These are phyloP conservation scores for Samsoniella hepiali DNA, from an alignment of 2,329 filamentous ascomycete genomes.

Conservation along the genomic window DNA sequence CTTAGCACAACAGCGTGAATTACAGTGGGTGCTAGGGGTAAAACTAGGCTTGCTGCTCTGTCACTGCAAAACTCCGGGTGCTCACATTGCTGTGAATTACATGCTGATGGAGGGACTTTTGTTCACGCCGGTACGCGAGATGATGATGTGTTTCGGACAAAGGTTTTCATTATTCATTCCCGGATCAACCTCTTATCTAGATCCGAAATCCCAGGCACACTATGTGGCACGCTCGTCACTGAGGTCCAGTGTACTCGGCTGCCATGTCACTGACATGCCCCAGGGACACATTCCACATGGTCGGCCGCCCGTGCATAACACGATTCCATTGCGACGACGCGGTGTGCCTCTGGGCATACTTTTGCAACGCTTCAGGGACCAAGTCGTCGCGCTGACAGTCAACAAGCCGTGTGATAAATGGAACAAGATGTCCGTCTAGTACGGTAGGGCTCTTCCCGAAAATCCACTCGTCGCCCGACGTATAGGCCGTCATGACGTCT, in stretches of 20 bases:
- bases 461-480: not conserved
- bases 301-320: conserved; percentile 8
- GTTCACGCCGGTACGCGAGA: conserved; percentile 9
- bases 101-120: not conserved
- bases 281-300: conserved; percentile 7
- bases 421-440: conserved; percentile 3
- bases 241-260: not conserved
- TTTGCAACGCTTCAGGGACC: not conserved
- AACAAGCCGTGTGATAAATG: conserved; percentile 7
- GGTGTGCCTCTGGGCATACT: not conserved
- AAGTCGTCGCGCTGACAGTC: conserved; percentile 8
- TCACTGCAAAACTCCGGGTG: not conserved
- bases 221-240: not conserved
- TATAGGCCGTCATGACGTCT: not conserved
- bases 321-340: not conserved
- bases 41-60: not conserved
- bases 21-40: not conserved
- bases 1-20: not conserved
- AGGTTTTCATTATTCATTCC: not conserved
- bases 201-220: not conserved
- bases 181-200: not conserved
- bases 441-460: not conserved
- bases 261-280: conserved; percentile 14
- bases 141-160: not conserved
- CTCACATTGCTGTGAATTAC: not conserved